Conservation (phyloP, 2,329 filamentous ascomycete genomes). For the Sporothrix euskadiensis region DNA sequence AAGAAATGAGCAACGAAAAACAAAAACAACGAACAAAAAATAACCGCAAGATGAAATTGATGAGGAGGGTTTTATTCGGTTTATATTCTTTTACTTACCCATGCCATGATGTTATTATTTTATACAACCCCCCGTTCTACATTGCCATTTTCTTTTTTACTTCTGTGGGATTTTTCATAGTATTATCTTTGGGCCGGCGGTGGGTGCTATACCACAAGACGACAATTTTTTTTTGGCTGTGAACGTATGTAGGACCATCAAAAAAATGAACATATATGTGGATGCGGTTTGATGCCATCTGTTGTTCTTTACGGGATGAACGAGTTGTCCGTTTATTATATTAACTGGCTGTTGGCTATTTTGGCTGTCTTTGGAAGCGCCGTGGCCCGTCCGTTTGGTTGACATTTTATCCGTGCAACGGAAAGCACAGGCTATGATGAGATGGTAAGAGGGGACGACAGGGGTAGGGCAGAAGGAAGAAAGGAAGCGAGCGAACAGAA, state of each 20-base stretch:
- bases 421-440: conserved; percentile 17
- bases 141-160: background rate
- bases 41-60: conserved; percentile 5
- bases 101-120: background rate
- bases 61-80: background rate
- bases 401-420: conserved; percentile 20
- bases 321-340: background rate
- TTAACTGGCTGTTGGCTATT: background rate
- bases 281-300: background rate
- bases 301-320: background rate
- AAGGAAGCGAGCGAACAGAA: no score
- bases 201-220: conserved; percentile 20
- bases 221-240: background rate
- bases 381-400: conserved; percentile 6
- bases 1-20: conserved; percentile 46
- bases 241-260: conserved; percentile 16
- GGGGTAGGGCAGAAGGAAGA: background rate
- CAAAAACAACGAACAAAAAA: conserved; percentile 15
- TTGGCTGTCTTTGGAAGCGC: background rate
- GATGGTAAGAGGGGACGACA: background rate
- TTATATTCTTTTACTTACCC: background rate
- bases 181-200: conserved; percentile 23
- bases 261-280: background rate
- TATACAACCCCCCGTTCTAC: background rate
- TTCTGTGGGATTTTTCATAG: conserved; percentile 24